Evolutionary conservation across 768 basidiomycete species (phyloP).

Genomic region (Russula griseocarnosa): DNA sequence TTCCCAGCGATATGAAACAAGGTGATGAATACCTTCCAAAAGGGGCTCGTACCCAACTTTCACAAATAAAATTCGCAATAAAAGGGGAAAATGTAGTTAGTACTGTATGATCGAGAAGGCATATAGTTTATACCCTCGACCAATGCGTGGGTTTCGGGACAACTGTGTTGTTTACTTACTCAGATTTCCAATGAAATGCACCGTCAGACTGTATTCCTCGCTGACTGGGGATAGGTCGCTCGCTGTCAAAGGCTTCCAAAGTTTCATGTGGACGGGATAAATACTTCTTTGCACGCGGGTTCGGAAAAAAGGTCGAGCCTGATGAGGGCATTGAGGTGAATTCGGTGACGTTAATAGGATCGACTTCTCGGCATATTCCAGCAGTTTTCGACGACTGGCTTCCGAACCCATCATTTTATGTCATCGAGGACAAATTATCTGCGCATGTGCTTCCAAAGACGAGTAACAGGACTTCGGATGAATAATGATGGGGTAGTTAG

Average conservation of each 20-base stretch:
- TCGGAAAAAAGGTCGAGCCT: too few species aligned
- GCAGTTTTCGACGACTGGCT: background rate
- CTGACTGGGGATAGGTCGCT: too few species aligned
- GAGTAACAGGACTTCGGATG: too few species aligned
- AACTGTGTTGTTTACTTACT: background rate
- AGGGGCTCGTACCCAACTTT: too few species aligned
- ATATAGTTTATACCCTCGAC: background rate
- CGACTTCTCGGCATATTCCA: background rate
- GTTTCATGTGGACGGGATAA: too few species aligned
- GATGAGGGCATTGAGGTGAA: too few species aligned
- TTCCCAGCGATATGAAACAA: too few species aligned
- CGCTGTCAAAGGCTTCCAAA: background rate
- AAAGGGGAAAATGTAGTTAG: background rate
- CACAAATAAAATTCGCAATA: too few species aligned
- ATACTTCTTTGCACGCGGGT: too few species aligned
- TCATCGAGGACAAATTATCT: background rate
- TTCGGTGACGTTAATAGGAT: background rate
- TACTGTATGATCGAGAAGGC: background rate
- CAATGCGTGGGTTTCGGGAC: background rate
- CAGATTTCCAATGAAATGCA: too few species aligned
- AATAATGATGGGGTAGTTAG: background rate
- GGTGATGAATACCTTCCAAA: too few species aligned
- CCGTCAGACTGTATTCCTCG: too few species aligned
- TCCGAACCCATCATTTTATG: background rate
- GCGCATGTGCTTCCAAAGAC: background rate